Evolutionary conservation across 768 basidiomycete species (phyloP).

Genomic region (Boletus reticuloceps): DNA sequence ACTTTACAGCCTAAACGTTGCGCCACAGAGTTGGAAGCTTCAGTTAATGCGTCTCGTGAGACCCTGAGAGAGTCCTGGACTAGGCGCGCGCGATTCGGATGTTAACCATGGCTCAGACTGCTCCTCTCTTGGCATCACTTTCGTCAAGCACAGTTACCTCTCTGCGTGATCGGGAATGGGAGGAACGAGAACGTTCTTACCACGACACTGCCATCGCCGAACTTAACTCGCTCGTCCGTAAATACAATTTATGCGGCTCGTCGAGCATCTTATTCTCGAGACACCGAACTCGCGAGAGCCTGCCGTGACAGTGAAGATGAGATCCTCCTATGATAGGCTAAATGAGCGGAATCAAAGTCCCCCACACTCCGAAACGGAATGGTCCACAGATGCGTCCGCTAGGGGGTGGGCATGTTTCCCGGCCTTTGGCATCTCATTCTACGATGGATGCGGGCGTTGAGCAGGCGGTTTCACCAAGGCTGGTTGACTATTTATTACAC

Average conservation of each 20-base stretch:
- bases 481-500: neutral
- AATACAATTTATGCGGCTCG: slow-evolving; percentile 84
- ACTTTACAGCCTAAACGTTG: neutral
- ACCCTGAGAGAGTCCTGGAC: slow-evolving; percentile 68
- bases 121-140: slow-evolving; percentile 33
- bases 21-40: slow-evolving; percentile 59
- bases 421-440: no score
- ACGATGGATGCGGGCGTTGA: slow-evolving; percentile 22
- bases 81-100: slow-evolving; percentile 71
- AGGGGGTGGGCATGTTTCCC: neutral
- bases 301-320: slow-evolving; percentile 53
- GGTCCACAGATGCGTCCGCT: neutral
- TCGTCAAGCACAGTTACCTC: slow-evolving; percentile 36
- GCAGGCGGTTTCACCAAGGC: slow-evolving; percentile 7
- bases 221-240: slow-evolving; percentile 70
- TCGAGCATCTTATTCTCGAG: slow-evolving; percentile 54
- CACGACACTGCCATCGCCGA: slow-evolving; percentile 68
- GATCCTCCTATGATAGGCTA: slow-evolving; percentile 46
- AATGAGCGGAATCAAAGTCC: neutral
- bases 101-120: slow-evolving; percentile 43
- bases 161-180: slow-evolving; percentile 69
- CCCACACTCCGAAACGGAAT: slow-evolving; percentile 4
- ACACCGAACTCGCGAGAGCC: slow-evolving; percentile 54
- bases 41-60: slow-evolving; percentile 59
- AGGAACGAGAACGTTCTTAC: slow-evolving; percentile 60